phyloP scores from a whole-genome alignment of 2,329 filamentous ascomycete genomes.

The Colletotrichum agaves region DNA sequence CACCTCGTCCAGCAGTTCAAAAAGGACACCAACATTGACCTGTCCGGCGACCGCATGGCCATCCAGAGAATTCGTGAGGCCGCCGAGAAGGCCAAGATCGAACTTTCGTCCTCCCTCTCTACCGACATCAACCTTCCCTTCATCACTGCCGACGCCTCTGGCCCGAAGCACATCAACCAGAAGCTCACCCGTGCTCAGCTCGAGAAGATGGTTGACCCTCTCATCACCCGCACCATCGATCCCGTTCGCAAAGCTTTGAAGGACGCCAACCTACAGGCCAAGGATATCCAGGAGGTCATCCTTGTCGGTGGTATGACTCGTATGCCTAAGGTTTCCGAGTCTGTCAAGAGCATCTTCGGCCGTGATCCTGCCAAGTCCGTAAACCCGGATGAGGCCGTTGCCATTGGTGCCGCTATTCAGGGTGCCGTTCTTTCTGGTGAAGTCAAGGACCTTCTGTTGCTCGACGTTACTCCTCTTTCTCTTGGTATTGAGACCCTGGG shows the following conservation, averaged over 20 bases:
- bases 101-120: slow-evolving; percentile 92
- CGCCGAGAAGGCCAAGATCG: slow-evolving; percentile 99
- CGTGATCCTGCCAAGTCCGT: slow-evolving; percentile 97
- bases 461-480: slow-evolving; percentile 95
- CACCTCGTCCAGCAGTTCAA: slow-evolving; percentile 96
- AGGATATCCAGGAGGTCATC: slow-evolving; percentile 97
- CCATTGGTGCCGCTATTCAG: slow-evolving; percentile 96
- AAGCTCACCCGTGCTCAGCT: slow-evolving; percentile 94
- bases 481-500: slow-evolving; percentile 98
- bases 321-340: slow-evolving; percentile 98
- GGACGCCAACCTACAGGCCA: slow-evolving; percentile 90
- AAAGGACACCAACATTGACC: slow-evolving; percentile 91
- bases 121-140: slow-evolving; percentile 99
- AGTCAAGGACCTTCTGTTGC: slow-evolving; percentile 93
- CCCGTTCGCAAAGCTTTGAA: slow-evolving; percentile 97
- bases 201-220: slow-evolving; percentile 89
- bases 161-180: slow-evolving; percentile 97
- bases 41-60: slow-evolving; percentile 94
- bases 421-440: slow-evolving; percentile 96
- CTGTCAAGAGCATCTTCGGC: slow-evolving; percentile 96
- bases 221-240: slow-evolving; percentile 87
- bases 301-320: slow-evolving; percentile 99
- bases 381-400: slow-evolving; percentile 98
- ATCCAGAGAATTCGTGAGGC: slow-evolving; percentile 99
- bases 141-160: slow-evolving; percentile 95